Evolutionary conservation across 148 eudicot species (phyloP).

Genomic region (Silene conica): DNA sequence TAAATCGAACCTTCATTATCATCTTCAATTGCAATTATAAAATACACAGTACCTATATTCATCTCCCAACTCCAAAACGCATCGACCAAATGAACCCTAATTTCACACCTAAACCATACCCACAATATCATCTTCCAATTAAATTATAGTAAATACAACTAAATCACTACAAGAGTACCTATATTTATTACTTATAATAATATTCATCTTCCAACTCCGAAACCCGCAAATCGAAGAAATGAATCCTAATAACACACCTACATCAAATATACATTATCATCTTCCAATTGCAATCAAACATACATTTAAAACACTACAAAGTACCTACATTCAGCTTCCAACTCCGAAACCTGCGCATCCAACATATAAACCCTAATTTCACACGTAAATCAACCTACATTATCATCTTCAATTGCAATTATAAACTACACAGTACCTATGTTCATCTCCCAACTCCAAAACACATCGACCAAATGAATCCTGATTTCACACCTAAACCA

Average conservation of each 20-base stretch:
- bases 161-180: not conserved
- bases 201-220: too few relatives aligned
- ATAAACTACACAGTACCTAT: constrained; percentile 4
- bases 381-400: too few relatives aligned
- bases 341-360: not conserved
- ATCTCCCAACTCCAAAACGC: not conserved
- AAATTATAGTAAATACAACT: not conserved
- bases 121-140: not conserved
- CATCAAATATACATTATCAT: too few relatives aligned
- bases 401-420: not conserved
- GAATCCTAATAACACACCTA: too few relatives aligned
- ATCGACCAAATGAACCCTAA: not conserved
- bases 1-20: too few relatives aligned
- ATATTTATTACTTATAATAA: too few relatives aligned
- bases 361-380: not conserved
- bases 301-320: too few relatives aligned
- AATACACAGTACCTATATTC: constrained; percentile 11
- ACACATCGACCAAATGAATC: not conserved
- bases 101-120: constrained; percentile 16
- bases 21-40: not conserved
- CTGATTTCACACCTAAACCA: constrained; percentile 15
- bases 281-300: too few relatives aligned
- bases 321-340: too few relatives aligned
- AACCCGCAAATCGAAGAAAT: too few relatives aligned
- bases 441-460: constrained; percentile 6